Percentiles rank a stretch among this genome's conserved stretches.
Conservation (phyloP, 2,329 filamentous ascomycete genomes). For the Verticillium klebahnii region DNA sequence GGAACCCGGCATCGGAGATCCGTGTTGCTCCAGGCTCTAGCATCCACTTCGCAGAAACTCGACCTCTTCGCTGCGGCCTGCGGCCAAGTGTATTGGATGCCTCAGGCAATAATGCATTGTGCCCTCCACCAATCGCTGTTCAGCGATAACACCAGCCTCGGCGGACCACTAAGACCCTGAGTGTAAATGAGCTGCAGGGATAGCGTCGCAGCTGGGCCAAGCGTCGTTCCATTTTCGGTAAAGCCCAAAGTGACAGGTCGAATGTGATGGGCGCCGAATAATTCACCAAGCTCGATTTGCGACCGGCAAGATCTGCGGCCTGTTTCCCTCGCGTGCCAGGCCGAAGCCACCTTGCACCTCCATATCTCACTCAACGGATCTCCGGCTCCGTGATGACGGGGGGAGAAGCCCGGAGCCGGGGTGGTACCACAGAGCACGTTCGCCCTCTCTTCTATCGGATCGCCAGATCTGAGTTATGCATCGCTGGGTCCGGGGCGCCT, state of each 20-base stretch:
- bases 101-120: background rate
- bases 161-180: background rate
- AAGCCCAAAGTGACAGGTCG: background rate
- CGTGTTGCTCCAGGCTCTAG: background rate
- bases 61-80: background rate
- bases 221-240: background rate
- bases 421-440: background rate
- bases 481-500: background rate
- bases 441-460: background rate
- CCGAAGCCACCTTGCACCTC: background rate
- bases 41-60: background rate
- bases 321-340: background rate
- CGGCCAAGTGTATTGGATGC: background rate
- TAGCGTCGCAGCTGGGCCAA: background rate
- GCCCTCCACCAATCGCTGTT: background rate
- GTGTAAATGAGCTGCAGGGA: background rate
- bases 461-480: background rate
- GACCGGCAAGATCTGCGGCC: background rate
- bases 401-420: background rate
- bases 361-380: background rate
- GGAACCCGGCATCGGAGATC: background rate
- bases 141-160: background rate
- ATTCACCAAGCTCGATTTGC: background rate
- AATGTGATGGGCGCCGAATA: background rate
- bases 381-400: background rate